phyloP scores from a whole-genome alignment of 176 grass and related monocot genomes.

The Paspalum notatum region DNA sequence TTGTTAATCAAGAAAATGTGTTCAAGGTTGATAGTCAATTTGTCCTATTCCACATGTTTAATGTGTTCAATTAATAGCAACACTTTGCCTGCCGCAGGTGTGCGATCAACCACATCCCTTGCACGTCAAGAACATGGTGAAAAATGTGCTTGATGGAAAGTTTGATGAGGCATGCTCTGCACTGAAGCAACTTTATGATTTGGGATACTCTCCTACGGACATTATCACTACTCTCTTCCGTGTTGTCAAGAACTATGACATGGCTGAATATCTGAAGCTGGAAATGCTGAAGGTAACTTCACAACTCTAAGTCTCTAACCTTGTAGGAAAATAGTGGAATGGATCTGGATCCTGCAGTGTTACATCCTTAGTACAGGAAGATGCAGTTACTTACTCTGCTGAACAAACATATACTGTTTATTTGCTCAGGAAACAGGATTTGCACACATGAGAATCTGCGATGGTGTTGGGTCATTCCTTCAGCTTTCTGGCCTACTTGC shows the following conservation, averaged over 20 bases:
- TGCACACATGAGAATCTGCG: slow-evolving; percentile 98
- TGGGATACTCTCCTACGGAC: slow-evolving; percentile 93
- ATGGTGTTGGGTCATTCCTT: slow-evolving; percentile 92
- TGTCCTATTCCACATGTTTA: not conserved
- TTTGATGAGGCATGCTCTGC: slow-evolving; percentile 81
- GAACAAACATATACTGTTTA: slow-evolving; percentile 21
- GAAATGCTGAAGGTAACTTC: slow-evolving; percentile 86
- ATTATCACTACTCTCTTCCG: slow-evolving; percentile 95
- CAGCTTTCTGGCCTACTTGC: slow-evolving; percentile 93
- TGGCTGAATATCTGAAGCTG: slow-evolving; percentile 92
- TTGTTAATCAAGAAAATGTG: slow-evolving; percentile 97
- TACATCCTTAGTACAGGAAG: not conserved
- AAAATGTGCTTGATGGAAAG: slow-evolving; percentile 80
- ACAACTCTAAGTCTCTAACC: not conserved
- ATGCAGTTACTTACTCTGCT: not conserved
- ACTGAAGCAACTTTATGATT: slow-evolving; percentile 88
- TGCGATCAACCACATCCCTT: slow-evolving; percentile 95
- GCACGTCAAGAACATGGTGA: slow-evolving; percentile 92
- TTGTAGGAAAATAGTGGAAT: not conserved
- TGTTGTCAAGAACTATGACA: slow-evolving; percentile 95
- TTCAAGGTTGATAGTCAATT: slow-evolving; percentile 62
- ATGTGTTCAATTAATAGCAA: slow-evolving; percentile 11
- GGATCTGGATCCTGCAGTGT: not conserved
- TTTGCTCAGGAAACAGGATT: slow-evolving; percentile 80
- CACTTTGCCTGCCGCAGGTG: slow-evolving; percentile 47